Percentiles rank a stretch among this genome's conserved stretches.
Conservation (phyloP, 2,329 filamentous ascomycete species). For the Epichloe scottii region DNA sequence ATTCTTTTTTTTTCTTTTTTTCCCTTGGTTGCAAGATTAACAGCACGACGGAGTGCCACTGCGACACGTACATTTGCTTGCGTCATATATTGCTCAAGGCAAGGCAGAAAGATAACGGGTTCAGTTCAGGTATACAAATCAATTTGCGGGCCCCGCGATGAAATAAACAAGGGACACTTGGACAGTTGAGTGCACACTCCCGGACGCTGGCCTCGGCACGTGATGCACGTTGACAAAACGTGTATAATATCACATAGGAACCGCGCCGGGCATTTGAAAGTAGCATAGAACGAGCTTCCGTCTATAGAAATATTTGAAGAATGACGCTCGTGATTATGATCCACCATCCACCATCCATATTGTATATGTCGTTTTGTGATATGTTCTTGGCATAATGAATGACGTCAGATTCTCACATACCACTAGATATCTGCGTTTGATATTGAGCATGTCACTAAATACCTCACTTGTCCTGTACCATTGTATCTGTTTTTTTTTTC, state of each 20-base stretch:
- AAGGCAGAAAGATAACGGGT: neutral
- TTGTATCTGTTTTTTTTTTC: too few species aligned
- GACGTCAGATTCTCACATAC: neutral
- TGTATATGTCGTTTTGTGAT: neutral
- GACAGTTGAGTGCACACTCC: neutral
- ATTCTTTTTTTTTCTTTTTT: neutral
- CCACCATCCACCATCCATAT: neutral
- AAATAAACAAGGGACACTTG: neutral
- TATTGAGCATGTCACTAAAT: neutral
- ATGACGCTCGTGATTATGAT: neutral
- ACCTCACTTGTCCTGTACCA: too few species aligned
- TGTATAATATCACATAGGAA: neutral
- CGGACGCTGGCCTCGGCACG: neutral
- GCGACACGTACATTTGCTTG: neutral
- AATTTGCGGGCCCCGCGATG: neutral
- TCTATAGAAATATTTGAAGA: neutral
- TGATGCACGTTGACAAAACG: neutral
- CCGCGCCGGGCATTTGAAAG: neutral
- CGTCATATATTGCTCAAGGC: neutral
- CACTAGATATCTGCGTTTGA: neutral
- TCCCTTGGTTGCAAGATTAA: neutral
- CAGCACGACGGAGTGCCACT: neutral
- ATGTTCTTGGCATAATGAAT: neutral
- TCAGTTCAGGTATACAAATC: neutral
- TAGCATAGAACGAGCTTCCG: neutral